A percentile compares a stretch with the other conserved stretches of the same genome.
These are phyloP conservation scores for Evernia prunastri DNA, from an alignment of 495 filamentous ascomycete genomes.

Conservation along the genomic window DNA sequence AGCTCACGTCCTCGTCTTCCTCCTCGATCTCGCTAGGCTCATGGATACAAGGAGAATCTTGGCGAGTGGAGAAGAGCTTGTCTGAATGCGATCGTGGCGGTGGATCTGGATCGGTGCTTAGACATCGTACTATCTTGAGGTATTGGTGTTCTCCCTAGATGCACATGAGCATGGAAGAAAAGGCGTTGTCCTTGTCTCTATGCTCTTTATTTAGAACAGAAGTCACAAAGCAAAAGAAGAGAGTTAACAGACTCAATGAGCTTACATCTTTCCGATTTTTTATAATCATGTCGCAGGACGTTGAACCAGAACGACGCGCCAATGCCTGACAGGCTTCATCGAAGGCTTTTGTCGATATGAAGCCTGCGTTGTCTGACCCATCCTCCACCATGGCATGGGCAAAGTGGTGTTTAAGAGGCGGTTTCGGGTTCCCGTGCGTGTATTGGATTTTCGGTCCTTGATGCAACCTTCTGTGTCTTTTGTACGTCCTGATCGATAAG, in stretches of 20 bases:
- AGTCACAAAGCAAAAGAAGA: background rate
- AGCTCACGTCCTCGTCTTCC: slow-evolving; percentile 31
- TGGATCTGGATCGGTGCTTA: slow-evolving; percentile 22
- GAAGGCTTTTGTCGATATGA: slow-evolving; percentile 8
- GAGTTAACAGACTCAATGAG: background rate
- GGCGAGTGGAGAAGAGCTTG: slow-evolving; percentile 13
- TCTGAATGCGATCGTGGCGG: slow-evolving; percentile 23
- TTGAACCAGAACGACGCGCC: background rate
- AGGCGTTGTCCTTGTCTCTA: slow-evolving; percentile 30
- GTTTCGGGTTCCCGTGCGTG: background rate
- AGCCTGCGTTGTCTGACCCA: background rate
- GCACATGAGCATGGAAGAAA: slow-evolving; percentile 31
- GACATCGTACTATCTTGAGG: slow-evolving; percentile 42
- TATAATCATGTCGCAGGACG: background rate
- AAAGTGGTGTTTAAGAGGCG: background rate
- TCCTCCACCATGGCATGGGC: background rate
- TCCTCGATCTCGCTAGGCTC: slow-evolving; percentile 29
- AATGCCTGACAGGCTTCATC: slow-evolving; percentile 10
- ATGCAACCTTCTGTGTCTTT: too few relatives aligned
- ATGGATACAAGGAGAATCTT: background rate
- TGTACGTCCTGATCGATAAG: too few relatives aligned
- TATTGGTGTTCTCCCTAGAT: slow-evolving; percentile 37
- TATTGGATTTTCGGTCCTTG: too few relatives aligned
- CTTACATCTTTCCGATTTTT: slow-evolving; percentile 9
- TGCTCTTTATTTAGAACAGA: background rate